Evolutionary conservation across 208 protist genomes (phyloP), one percentile per base, ranked within the genome.

Genomic region (Trypanosoma scelopori): DNA sequence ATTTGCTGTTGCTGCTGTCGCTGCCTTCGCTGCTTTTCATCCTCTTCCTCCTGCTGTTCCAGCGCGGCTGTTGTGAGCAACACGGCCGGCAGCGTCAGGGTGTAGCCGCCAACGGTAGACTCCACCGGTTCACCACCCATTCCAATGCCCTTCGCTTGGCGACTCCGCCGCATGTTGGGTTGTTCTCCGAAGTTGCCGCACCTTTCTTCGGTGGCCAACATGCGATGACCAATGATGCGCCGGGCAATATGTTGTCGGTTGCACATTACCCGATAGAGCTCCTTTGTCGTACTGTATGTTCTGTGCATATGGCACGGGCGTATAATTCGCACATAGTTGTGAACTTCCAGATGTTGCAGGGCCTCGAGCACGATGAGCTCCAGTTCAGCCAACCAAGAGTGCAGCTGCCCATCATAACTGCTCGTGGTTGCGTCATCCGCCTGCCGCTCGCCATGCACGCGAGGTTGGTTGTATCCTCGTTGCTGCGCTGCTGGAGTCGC

Each of bases 311-410:
- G 71, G 72, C 76, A 86, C 5, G 74, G 78, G 41, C 65, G 55
- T 28, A 88, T 71, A 18, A 89, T 67, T 18, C 78, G 66, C 15
- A 90, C 65, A 22, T 83, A 75, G 63, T 84, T 77, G 47, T 74
- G 69, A 42, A 67, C 59, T 65, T 87, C 79, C 37, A 90, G 62
- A 55, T 93, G 87, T 30, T 82, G 81, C 35, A 93, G 55, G 1
- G 87, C 87, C 58, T 93, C 87, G 16, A 78, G 64, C 11, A 90
- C 82, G 13, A 79, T 76, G 47, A 51, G 45, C 23, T 74, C 47
- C 46, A 81, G 62, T 43, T 69, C 71, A 35, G 61, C 66, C 73
- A 68, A 89, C 16, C 58, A 71, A 22, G 18, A 28, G 11, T 65
- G 71, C 42, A 82, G 66, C 47, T 43, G 18, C 25, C 41, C 41